These are phyloP conservation scores for Vitis labrusca DNA, from an alignment of 164 flowering plant genomes.

Conservation along the genomic window DNA sequence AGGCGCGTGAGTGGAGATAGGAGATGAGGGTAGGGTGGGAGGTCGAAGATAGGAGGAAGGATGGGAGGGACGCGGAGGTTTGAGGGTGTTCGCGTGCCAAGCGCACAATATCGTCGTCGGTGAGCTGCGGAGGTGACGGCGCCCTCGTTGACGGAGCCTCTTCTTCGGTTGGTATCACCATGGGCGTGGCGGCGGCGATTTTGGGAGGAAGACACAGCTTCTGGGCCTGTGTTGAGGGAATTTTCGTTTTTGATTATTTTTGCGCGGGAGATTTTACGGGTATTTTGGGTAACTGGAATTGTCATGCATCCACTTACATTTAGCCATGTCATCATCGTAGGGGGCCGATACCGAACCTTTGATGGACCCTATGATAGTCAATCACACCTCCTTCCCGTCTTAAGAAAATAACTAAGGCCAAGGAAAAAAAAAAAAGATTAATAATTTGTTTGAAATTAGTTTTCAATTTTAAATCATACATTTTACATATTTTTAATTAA, in stretches of 20 bases:
- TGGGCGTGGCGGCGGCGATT: conserved; percentile 10
- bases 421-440: too few species aligned
- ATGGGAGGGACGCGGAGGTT: conserved; percentile 32
- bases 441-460: too few species aligned
- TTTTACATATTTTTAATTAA: too few species aligned
- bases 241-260: neutral
- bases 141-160: neutral
- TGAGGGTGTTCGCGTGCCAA: conserved; percentile 36
- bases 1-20: conserved; percentile 37
- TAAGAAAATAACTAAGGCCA: too few species aligned
- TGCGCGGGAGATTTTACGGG: neutral
- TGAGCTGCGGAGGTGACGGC: conserved; percentile 14
- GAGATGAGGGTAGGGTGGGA: conserved; percentile 53
- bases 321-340: too few species aligned
- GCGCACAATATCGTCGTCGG: conserved; percentile 44
- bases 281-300: neutral
- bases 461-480: too few species aligned
- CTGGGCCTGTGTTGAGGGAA: neutral
- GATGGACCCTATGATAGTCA: too few species aligned
- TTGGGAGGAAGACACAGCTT: too few species aligned
- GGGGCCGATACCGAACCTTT: too few species aligned
- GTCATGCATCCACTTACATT: too few species aligned
- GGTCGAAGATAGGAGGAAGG: conserved; percentile 42
- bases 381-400: too few species aligned
- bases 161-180: conserved; percentile 14